Evolutionary conservation across 768 basidiomycete genomes (phyloP), one percentile per base, ranked within the genome.

Genomic region (Russula vinacea): DNA sequence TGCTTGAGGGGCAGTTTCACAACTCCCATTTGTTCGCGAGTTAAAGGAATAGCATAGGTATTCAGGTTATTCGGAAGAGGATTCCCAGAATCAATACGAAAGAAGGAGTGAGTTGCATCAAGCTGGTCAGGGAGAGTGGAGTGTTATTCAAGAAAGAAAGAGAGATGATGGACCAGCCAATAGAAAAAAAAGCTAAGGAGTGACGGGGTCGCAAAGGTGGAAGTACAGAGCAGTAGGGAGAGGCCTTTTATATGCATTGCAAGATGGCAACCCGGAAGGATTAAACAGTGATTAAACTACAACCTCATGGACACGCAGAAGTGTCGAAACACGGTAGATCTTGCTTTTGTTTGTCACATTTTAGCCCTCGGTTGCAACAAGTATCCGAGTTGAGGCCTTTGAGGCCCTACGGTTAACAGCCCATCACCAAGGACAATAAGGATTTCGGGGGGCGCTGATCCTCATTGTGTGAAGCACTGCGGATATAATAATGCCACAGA

Each of bases 41-140:
- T 75, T 39, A 76, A 33, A 49, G 84, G 84, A 13, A 75, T 72
- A 42, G 84, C 83, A 56, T 78, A 74, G 58, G 76, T 79, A 64
- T 72, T 73, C 8, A 63, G 40, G 77, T 76, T 42, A 80, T 70
- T 56, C 80, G 67, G 52, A 84, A 70, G 63, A 88, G 67, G 73
- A 78, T 81, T 67, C 80, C 79, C 64, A 85, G 76, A 68, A 89
- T 78, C 65, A 81, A 64, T 62, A 79, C 75, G 68, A 88, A 79
- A 47, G 78, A 74, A 69, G 81, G 69, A 51, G 76, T 76, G 71
- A 88, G 76, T 68, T 82, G 82, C 88, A 90, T 89, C 68, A 70
- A 74, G 66, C 69, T 64, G 54, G 44, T 40, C 65, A 94, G 94
- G 92, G 94, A 95, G 78, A 72, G 88, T 72, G 77, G 92, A 19